Base-by-base conservation (phyloP, 1,284 basidiomycete genomes). In the Ustilago trichophora region DNA sequence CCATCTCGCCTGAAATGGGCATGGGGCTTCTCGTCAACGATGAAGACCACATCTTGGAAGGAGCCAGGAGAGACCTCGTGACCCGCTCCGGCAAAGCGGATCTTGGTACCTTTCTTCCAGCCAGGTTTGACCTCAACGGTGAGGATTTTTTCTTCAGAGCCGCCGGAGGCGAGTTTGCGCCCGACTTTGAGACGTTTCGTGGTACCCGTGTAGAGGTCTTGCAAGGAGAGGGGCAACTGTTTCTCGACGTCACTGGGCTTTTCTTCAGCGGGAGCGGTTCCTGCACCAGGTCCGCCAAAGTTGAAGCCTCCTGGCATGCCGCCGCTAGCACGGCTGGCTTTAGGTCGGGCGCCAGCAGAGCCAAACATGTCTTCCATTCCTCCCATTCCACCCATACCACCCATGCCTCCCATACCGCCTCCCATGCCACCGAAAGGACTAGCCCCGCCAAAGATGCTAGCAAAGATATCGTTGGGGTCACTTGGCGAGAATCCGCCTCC, bases 391-490 rank as follows among this genome's bases (percentile, higher is more conserved):
- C 57, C 68, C 57, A 75, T 74, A 11, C 72, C 73, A n/a, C 60
- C 65, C 67, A 68, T 45, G 21, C 73, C 66, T 8, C 73, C 69
- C 60, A 70, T 70, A 27, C 72, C 69, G 13, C 54, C 54, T 32
- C 42, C 36, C 36, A 37, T 37, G 18, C 57, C 58, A 26, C 71
- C 64, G 31, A 75, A 73, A 7, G 72, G 72, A 51, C 57, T 67
- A 27, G 54, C 53, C 13, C 60, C 60, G n/a, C 78, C 78, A 60
- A 80, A 80, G 53, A 79, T 78, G 35, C 83, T 91, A 88, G 91
- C 90, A 82, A 98, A 98, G 81, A 98, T 89, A 77, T 90, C 91
- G 69, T 92, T 88, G 12, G 94, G 93, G 80, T 98, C 94, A 26
- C 87, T 85, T 0, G 79, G 79, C 9, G 54, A 65, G 69, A 80